Base-by-base conservation (phyloP, 176 grass and related monocot species). In the Avena insularis region DNA sequence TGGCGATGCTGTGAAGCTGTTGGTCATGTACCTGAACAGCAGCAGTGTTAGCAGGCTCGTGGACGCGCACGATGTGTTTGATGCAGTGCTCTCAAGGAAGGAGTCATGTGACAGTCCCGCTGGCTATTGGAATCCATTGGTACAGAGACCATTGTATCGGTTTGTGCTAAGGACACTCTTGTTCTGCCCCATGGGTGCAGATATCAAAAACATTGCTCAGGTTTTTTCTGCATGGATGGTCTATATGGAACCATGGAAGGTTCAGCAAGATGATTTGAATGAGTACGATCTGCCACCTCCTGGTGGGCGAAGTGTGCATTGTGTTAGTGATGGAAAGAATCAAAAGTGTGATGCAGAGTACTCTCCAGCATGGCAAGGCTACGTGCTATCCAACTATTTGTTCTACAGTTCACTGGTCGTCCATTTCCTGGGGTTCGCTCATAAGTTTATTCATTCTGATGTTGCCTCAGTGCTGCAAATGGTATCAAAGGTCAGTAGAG, bases 211-310 rank as follows among this genome's bases (percentile, higher is more conserved):
- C 80, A 76, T 75, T 54, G 78, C 82, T 12, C 91, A 96, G 68
- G 85, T 94, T 72, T 92, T 94, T 79, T 87, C 89, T 82, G 88
- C 93, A 29, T 99, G 94, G 97, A 58, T 91, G 78, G 31, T 88
- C 72, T 96, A 99, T 86, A 89, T 96, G 75, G 91, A 96, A 55
- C 94, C 97, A 75, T 99, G 97, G 94, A 96, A 99, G 66, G 50
- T 87, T 93, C 87, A 68, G 43, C 83, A 87, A 36, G 89, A 87
- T 68, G 85, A 90, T 61, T 86, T 96, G 61, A 68, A 82, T 85
- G 77, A 79, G 68, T 87, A 88, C 83, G 91, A 93, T 46, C 51
- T 78, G 62, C 67, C 81, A 7, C 76, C 51, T n/a, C 59, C 68
- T 66, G 84, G 56, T 47, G 60, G 50, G 8, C 71, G 46, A 56